Evolutionary conservation across 2,329 filamentous ascomycete genomes (phyloP), one percentile per base, ranked within the genome.

Genomic region (Monosporascus sp.): DNA sequence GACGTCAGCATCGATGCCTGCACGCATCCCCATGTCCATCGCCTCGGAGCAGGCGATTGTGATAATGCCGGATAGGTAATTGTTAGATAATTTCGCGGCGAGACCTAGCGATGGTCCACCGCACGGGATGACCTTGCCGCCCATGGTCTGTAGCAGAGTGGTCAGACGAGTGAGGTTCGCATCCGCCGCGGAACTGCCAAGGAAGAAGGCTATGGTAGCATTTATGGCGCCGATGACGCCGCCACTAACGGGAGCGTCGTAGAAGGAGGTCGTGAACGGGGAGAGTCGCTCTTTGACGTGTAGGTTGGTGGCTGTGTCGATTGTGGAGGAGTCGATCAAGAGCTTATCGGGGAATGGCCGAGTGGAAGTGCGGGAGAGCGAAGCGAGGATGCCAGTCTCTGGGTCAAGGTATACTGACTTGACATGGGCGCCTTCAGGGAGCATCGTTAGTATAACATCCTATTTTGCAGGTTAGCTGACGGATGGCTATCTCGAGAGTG

Each of bases 281-380:
- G 55, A 53, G 15, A 62, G 49, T n/a, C 50, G 37, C 6, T 54
- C 47, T 20, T 57, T 59, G 15, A 60, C 51, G 25, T 52, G 22
- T 18, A 63, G 50, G 47, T 38, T 57, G 2, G 83, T 85, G 52
- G 76, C 76, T 0, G 84, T 83, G 65, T 89, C 86, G 62, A 90
- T 89, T 2, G 86, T 89, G 11, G 85, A 89, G 60, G 81, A 85
- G 66, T 89, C 86, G 58, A 90, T 85, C 62, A 89, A 86, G 20
- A 89, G 71, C 44, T 59, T 63, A 38, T 50, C 31, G 8, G 37
- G 27, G 1, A 31, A 31, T 37, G n/a, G 46, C 27, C 9, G 38
- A 24, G 31, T 20, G 15, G 17, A 11, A 11, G 20, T 25, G 14
- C 20, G 24, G 20, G 50, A 38, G n/a, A 60, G 17, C 74, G 55